These are phyloP conservation scores for Nicotiana noctiflora DNA, from an alignment of 257 asterid genomes.

Conservation along the genomic window DNA sequence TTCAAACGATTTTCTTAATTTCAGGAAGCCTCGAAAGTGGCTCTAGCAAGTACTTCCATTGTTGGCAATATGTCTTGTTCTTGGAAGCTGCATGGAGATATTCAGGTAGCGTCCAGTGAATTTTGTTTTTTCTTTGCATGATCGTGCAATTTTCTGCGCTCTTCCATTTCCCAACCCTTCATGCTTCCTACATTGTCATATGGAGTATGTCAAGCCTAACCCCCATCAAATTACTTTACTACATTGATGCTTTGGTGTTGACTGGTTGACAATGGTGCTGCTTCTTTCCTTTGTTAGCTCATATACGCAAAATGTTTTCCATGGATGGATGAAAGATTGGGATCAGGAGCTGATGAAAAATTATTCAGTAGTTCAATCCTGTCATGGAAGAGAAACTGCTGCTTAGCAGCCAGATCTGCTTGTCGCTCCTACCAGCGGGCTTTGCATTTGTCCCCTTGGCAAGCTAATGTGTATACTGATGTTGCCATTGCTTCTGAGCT, in stretches of 20 bases:
- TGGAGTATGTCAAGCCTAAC: neutral
- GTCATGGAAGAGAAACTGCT: slow-evolving; percentile 72
- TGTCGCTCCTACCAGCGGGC: slow-evolving; percentile 83
- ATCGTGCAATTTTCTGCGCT: neutral
- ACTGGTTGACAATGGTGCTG: slow-evolving; percentile 15
- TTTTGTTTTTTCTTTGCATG: neutral
- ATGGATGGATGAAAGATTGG: slow-evolving; percentile 56
- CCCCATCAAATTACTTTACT: slow-evolving; percentile 1
- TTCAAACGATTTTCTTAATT: slow-evolving; percentile 15
- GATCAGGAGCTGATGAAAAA: slow-evolving; percentile 39
- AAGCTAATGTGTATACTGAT: slow-evolving; percentile 72
- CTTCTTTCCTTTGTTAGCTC: slow-evolving; percentile 49
- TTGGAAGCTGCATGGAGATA: slow-evolving; percentile 97
- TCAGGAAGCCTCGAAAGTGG: slow-evolving; percentile 86
- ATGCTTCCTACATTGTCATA: neutral
- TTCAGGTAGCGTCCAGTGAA: slow-evolving; percentile 49
- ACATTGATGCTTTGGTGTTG: slow-evolving; percentile 11
- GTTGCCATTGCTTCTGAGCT: slow-evolving; percentile 73
- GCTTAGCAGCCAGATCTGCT: slow-evolving; percentile 63
- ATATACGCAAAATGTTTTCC: slow-evolving; percentile 82
- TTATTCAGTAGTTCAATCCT: slow-evolving; percentile 53
- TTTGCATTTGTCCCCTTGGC: slow-evolving; percentile 89
- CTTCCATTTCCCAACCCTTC: neutral
- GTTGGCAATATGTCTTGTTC: slow-evolving; percentile 64
- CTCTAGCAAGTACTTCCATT: slow-evolving; percentile 43